Conservation (phyloP, 208 protist genomes). For the Cochliopodium minus region DNA sequence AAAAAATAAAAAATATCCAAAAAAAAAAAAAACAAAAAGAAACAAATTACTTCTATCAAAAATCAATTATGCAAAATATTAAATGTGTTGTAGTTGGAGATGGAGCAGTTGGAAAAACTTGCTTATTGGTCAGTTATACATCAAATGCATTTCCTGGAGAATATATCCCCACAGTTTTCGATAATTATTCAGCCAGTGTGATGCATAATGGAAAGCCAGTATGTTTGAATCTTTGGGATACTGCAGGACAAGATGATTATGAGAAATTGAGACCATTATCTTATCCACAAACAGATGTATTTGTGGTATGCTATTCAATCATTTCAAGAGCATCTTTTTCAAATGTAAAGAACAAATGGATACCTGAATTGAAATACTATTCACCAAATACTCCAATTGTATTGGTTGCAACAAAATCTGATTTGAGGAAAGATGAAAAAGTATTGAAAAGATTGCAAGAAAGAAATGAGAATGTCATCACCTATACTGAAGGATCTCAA, state of each 20-base stretch:
- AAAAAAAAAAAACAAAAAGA: no score
- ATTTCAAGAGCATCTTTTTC: not conserved
- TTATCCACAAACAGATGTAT: constrained; percentile 59
- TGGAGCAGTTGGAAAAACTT: constrained; percentile 28
- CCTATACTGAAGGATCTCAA: no score
- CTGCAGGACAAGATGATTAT: no score
- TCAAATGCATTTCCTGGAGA: constrained; percentile 16
- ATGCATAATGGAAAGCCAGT: no score
- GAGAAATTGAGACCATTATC: constrained; percentile 63
- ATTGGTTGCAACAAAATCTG: not conserved
- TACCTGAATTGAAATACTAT: not conserved
- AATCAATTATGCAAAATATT: not conserved
- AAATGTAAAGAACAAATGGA: not conserved
- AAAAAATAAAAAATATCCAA: no score
- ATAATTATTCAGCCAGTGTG: no score
- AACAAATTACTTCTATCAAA: not conserved
- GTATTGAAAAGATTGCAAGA: no score
- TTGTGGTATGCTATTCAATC: constrained; percentile 60
- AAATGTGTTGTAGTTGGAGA: constrained; percentile 28
- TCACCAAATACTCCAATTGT: not conserved
- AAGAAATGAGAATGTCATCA: no score
- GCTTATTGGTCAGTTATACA: constrained; percentile 23
- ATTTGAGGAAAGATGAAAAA: not conserved
- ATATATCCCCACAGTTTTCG: no score
- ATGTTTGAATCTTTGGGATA: no score